Evolutionary conservation across 2,329 filamentous ascomycete species (phyloP).

Genomic region (Graphium sp.): DNA sequence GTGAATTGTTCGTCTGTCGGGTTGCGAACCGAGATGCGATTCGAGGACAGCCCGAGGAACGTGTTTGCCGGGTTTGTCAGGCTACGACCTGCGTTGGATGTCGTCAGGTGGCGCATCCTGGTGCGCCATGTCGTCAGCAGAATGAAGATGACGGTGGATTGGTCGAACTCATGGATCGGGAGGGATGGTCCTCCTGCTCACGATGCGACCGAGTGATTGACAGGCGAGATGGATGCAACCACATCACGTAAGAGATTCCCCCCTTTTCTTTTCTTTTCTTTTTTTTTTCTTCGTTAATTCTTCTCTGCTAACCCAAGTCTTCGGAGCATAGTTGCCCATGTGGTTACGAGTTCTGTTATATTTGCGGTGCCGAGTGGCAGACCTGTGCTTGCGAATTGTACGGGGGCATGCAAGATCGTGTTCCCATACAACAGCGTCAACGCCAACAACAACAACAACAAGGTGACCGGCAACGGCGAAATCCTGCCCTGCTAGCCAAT

Average conservation of each 20-base stretch:
- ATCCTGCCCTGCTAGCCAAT: too few relatives aligned
- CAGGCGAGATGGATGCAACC: slow-evolving; percentile 45
- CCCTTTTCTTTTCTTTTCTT: background rate
- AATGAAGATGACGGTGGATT: slow-evolving; percentile 7
- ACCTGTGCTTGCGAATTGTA: background rate
- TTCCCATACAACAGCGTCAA: too few relatives aligned
- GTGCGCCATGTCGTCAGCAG: slow-evolving; percentile 6
- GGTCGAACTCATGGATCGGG: slow-evolving; percentile 21
- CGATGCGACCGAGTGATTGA: slow-evolving; percentile 40
- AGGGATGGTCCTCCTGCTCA: slow-evolving; percentile 38
- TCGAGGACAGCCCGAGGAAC: background rate
- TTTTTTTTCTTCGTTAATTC: background rate
- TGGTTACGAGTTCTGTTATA: slow-evolving; percentile 6
- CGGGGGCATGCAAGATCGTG: too few relatives aligned
- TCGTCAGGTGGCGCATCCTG: slow-evolving; percentile 4
- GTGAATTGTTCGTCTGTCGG: slow-evolving; percentile 5
- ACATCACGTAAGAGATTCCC: slow-evolving; percentile 36
- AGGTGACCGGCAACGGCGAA: too few relatives aligned
- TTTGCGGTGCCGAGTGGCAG: slow-evolving; percentile 5
- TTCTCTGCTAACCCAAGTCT: background rate
- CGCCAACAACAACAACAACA: too few relatives aligned
- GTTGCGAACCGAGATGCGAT: slow-evolving; percentile 1
- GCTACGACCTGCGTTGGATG: slow-evolving; percentile 6
- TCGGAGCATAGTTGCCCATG: slow-evolving; percentile 5
- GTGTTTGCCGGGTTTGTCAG: slow-evolving; percentile 5